These are phyloP conservation scores for Polytolypa hystricis DNA, from an alignment of 2,329 filamentous ascomycete species.

Conservation along the genomic window DNA sequence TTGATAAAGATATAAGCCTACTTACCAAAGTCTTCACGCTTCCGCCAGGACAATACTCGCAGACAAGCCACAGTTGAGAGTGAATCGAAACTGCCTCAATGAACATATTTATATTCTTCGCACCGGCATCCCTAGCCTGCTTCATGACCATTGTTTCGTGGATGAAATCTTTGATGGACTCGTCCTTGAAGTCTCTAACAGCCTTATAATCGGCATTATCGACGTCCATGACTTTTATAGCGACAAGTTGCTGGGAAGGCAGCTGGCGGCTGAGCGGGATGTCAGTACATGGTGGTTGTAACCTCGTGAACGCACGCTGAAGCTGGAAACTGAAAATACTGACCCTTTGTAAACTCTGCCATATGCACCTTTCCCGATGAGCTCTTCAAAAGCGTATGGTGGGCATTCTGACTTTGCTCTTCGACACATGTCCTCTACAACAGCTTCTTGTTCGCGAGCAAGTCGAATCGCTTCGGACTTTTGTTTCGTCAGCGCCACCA, in stretches of 20 bases:
- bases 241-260: constrained; percentile 33
- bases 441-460: constrained; percentile 34
- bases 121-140: constrained; percentile 50
- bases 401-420: constrained; percentile 34
- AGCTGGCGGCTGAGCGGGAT: constrained; percentile 21
- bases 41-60: constrained; percentile 55
- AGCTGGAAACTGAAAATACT: constrained; percentile 7
- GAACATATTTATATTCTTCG: constrained; percentile 53
- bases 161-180: constrained; percentile 44
- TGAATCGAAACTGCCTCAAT: constrained; percentile 54
- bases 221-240: constrained; percentile 42
- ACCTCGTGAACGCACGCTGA: neutral
- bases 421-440: constrained; percentile 37
- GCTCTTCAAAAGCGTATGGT: constrained; percentile 39
- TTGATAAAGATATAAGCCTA: neutral
- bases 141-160: constrained; percentile 53
- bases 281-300: constrained; percentile 6
- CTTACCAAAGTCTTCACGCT: constrained; percentile 54
- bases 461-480: constrained; percentile 38
- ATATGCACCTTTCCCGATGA: constrained; percentile 42
- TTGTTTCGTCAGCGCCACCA: constrained; percentile 37
- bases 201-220: constrained; percentile 39
- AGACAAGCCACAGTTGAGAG: constrained; percentile 55
- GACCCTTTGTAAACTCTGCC: constrained; percentile 41
- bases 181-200: constrained; percentile 35